Percentiles rank a stretch among this genome's conserved stretches.
phyloP scores from a whole-genome alignment of 2,329 filamentous ascomycete genomes.

The Botryosphaeria dothidea region DNA sequence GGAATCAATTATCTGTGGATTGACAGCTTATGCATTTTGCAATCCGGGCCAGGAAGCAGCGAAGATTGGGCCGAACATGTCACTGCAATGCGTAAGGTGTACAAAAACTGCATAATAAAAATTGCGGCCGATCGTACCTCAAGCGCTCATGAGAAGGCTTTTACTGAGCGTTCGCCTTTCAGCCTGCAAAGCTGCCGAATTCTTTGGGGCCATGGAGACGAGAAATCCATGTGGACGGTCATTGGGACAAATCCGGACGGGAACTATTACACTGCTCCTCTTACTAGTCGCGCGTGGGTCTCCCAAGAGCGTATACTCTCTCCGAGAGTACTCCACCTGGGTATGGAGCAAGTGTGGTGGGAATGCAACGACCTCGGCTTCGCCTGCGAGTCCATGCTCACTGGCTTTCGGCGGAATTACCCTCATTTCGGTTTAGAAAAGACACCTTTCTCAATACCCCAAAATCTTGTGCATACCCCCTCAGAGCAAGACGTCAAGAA shows the following conservation, averaged over 20 bases:
- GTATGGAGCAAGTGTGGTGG: not conserved
- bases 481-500: not conserved
- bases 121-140: conserved; percentile 1
- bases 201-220: not conserved
- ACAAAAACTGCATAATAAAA: not conserved
- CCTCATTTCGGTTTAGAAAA: not conserved
- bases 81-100: conserved; percentile 3
- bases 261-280: not conserved
- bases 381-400: not conserved
- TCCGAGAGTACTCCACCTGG: conserved; percentile 11
- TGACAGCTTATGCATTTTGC: conserved; percentile 22
- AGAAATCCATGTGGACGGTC: not conserved
- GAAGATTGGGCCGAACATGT: conserved; percentile 18
- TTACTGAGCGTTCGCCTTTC: not conserved
- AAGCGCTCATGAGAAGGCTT: not conserved
- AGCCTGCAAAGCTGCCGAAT: not conserved
- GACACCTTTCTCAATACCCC: not conserved
- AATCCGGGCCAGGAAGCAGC: conserved; percentile 4
- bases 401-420: not conserved
- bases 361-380: not conserved
- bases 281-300: conserved; percentile 2
- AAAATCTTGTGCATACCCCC: no score
- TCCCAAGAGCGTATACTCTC: conserved; percentile 15
- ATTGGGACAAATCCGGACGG: not conserved
- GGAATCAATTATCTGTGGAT: conserved; percentile 19